phyloP scores from a whole-genome alignment of 2,329 filamentous ascomycete species.

The Bipolaris oryzae region DNA sequence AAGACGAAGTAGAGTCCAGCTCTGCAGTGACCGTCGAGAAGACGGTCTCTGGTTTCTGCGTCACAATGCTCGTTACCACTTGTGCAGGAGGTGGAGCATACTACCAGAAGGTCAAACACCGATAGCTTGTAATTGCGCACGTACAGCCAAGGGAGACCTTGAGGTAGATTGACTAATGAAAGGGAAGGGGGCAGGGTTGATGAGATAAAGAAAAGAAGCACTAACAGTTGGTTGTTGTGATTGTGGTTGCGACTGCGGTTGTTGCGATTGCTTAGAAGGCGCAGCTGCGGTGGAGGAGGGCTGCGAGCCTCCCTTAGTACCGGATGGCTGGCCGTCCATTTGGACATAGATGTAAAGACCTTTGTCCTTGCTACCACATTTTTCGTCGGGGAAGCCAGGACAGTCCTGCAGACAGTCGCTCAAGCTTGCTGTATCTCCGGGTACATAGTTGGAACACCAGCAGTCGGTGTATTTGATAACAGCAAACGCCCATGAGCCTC shows the following conservation, averaged over 20 bases:
- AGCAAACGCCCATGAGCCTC: conserved; percentile 65
- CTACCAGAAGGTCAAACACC: conserved; percentile 45
- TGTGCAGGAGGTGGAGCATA: conserved; percentile 42
- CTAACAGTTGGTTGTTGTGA: conserved; percentile 33
- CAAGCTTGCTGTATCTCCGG: conserved; percentile 50
- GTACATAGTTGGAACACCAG: conserved; percentile 76
- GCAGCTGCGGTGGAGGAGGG: conserved; percentile 32
- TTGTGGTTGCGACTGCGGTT: not conserved
- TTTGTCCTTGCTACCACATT: conserved; percentile 64
- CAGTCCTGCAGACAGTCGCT: conserved; percentile 64
- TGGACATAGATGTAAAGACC: conserved; percentile 70
- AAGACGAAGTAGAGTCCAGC: conserved; percentile 16
- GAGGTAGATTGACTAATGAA: conserved; percentile 4
- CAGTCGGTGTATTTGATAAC: conserved; percentile 69
- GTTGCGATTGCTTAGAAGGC: conserved; percentile 5
- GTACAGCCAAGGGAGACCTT: not conserved
- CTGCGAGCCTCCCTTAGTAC: conserved; percentile 57
- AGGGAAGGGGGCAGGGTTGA: conserved; percentile 12
- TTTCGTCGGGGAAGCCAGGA: conserved; percentile 70
- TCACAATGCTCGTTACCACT: conserved; percentile 27
- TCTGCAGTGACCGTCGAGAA: conserved; percentile 33
- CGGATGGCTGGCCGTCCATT: conserved; percentile 57
- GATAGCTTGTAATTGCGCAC: conserved; percentile 9
- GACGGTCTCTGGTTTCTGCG: conserved; percentile 35
- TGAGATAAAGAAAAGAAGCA: conserved; percentile 29